phyloP scores from a whole-genome alignment of 2,329 filamentous ascomycete species.

The Scedosporium dehoogii region DNA sequence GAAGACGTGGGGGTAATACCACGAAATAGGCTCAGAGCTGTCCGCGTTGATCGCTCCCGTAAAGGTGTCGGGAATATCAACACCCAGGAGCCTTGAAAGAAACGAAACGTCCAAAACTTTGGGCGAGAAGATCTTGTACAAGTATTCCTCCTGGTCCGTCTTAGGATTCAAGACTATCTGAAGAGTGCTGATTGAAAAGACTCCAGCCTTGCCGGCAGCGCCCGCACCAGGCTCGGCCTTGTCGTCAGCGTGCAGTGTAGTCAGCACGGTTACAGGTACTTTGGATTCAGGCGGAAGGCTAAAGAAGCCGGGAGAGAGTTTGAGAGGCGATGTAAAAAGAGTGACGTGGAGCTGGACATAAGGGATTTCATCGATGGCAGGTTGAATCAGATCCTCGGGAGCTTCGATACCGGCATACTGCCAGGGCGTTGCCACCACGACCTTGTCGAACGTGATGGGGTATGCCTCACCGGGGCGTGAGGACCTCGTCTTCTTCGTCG shows the following conservation, averaged over 20 bases:
- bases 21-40: conserved; percentile 47
- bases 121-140: conserved; percentile 59
- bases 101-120: conserved; percentile 41
- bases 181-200: conserved; percentile 79
- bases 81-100: conserved; percentile 41
- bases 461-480: conserved; percentile 25
- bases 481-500: conserved; percentile 20
- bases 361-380: conserved; percentile 64
- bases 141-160: conserved; percentile 41
- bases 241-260: conserved; percentile 60
- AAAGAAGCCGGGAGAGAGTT: conserved; percentile 66
- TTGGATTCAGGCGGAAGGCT: conserved; percentile 44
- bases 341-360: conserved; percentile 86
- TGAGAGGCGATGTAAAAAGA: conserved; percentile 68
- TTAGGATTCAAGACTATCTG: conserved; percentile 51
- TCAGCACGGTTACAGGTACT: conserved; percentile 69
- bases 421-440: conserved; percentile 74
- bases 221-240: conserved; percentile 36
- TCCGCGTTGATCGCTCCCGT: conserved; percentile 19
- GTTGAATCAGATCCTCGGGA: conserved; percentile 57
- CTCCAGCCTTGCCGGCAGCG: conserved; percentile 63
- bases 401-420: conserved; percentile 66
- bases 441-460: conserved; percentile 57
- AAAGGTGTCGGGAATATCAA: conserved; percentile 33
- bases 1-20: conserved; percentile 72